Base-by-base conservation (phyloP, 1,284 basidiomycete genomes). In the Ceratobasidium sp. region DNA sequence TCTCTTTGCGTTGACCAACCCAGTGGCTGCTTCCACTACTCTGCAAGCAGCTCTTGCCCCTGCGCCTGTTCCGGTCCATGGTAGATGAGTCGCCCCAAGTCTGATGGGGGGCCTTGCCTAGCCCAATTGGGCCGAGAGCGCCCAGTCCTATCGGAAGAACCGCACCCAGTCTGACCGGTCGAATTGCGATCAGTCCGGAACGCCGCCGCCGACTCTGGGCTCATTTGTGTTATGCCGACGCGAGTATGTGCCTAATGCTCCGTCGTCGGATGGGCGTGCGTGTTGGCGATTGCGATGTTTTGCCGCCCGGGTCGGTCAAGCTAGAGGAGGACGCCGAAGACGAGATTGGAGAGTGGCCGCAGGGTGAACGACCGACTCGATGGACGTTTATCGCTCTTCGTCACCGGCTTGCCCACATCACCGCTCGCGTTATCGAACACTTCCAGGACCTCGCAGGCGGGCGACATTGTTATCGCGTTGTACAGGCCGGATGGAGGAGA, bases 161-260 rank as follows among this genome's bases (percentile, higher is more conserved):
- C n/a, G n/a, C n/a, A n/a, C n/a, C n/a, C n/a, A n/a, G n/a, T n/a
- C n/a, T n/a, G n/a, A n/a, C n/a, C n/a, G n/a, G n/a, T n/a, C n/a
- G n/a, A n/a, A n/a, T n/a, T n/a, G n/a, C n/a, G n/a, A n/a, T n/a
- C n/a, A n/a, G n/a, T n/a, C n/a, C n/a, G n/a, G 54, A 56, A 56
- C 9, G 37, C 37, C 37, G 37, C 4, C 37, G 37, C 11, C n/a
- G 54, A 22, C 54, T 56, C 29, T 56, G 37, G 54, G 22, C 29
- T 22, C 29, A 25, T 2, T 40, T 71, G 9, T 71, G 59, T 40
- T 71, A 71, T 22, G 34, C 68, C 17, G 68, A 71, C 68, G 52
- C 68, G 8, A 71, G 68, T 25, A 44, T 71, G 54, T 71, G 68
- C 34, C 17, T 71, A 9, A 71, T 71, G 68, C 68, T 71, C 40